Conservation (phyloP, 2,329 filamentous ascomycete species). For the Aureobasidium lini region DNA sequence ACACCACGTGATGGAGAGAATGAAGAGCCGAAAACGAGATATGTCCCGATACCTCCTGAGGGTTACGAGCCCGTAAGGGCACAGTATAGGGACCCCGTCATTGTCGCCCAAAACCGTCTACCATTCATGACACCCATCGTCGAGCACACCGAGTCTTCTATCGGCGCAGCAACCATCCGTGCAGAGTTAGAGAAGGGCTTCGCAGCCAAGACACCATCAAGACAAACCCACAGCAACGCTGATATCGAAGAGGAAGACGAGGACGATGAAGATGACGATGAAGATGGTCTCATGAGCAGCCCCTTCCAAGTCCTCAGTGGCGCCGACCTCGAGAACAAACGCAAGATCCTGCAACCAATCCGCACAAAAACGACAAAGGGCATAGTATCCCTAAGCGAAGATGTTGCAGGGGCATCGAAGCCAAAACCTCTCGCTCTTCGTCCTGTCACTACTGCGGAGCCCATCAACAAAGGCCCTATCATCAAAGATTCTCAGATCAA, state of each 20-base stretch:
- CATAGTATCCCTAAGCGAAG: constrained; percentile 28
- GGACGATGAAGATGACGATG: constrained; percentile 30
- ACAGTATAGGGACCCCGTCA: constrained; percentile 71
- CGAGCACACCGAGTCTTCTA: constrained; percentile 83
- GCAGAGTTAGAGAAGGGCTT: constrained; percentile 48
- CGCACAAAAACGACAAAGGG: constrained; percentile 42
- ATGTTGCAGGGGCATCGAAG: constrained; percentile 13
- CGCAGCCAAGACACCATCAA: constrained; percentile 70
- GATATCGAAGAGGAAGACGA: constrained; percentile 31
- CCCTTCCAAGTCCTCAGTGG: constrained; percentile 59
- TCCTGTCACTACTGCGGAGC: constrained; percentile 21
- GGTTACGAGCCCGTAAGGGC: constrained; percentile 69
- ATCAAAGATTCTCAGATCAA: constrained; percentile 82
- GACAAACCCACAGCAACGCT: constrained; percentile 36
- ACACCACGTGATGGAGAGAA: constrained; percentile 40
- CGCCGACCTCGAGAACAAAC: constrained; percentile 31
- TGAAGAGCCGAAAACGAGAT: constrained; percentile 51
- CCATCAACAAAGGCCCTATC: constrained; percentile 55
- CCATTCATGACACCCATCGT: constrained; percentile 99
- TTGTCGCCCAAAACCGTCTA: constrained; percentile 80
- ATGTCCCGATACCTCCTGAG: constrained; percentile 73
- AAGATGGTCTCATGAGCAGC: constrained; percentile 54
- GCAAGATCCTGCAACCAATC: constrained; percentile 44
- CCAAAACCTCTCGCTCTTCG: constrained; percentile 23
- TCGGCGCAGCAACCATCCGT: constrained; percentile 57